Evolutionary conservation across 495 filamentous ascomycete genomes (phyloP), one percentile per base, ranked within the genome.

Genomic region (Hypoxylon subgilvum): DNA sequence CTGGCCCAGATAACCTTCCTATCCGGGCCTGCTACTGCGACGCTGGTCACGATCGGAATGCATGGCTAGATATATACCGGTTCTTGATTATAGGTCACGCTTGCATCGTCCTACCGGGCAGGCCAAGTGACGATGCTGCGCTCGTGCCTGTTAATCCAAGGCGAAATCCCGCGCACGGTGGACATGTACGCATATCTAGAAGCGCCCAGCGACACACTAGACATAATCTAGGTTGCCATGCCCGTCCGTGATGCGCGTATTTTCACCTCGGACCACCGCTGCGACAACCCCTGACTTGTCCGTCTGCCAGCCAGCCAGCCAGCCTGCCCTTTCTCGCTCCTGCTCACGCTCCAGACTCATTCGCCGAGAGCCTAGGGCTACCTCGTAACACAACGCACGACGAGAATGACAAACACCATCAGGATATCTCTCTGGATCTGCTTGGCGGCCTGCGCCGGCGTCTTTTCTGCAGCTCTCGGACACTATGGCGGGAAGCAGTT

Each of bases 1-100:
- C 21, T 51, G 13, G 23, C 46, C 16, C 6, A 45, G 47, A 51
- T 32, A 58, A 58, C 46, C 46, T 58, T 58, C 46, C 55, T 58
- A 58, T 58, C 46, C 55, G 10, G 32, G 46, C 16, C 38, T 27
- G 1, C 39, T 13, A 28, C 31, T 36, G 27, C 38, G 30, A n/a
- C n/a, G n/a, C n/a, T n/a, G n/a, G n/a, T n/a, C n/a, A n/a, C n/a
- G n/a, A n/a, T n/a, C n/a, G n/a, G n/a, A n/a, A n/a, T n/a, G n/a
- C n/a, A n/a, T n/a, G n/a, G n/a, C n/a, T n/a, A n/a, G n/a, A n/a
- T n/a, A n/a, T n/a, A n/a, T n/a, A n/a, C n/a, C n/a, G n/a, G n/a
- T n/a, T n/a, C n/a, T n/a, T n/a, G n/a, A n/a, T n/a, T n/a, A n/a
- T n/a, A n/a, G n/a, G n/a, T n/a, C n/a, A n/a, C n/a, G n/a, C n/a